Percentiles rank a stretch among this genome's conserved stretches.
Conservation (phyloP, 306 rosid genomes). For the Corylus avellana region DNA sequence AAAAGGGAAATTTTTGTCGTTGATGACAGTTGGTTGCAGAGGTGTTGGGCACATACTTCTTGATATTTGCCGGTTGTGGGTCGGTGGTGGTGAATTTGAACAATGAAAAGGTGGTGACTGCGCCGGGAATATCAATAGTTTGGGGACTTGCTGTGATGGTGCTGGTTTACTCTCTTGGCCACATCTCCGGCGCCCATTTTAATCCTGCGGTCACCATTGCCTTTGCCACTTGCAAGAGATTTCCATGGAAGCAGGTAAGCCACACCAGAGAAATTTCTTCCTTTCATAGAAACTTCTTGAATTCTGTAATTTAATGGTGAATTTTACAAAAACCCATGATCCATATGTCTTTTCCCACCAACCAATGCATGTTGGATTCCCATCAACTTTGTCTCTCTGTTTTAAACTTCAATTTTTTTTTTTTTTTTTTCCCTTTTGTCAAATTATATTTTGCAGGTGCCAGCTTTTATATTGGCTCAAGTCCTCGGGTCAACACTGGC, state of each 20-base stretch:
- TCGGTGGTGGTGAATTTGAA: constrained; percentile 60
- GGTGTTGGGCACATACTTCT: constrained; percentile 69
- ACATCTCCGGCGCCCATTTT: constrained; percentile 87
- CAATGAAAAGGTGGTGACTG: constrained; percentile 40
- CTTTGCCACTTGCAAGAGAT: constrained; percentile 60
- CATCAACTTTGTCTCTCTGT: neutral
- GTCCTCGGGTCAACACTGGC: constrained; percentile 73
- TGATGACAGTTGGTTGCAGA: constrained; percentile 69
- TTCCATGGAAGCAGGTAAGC: constrained; percentile 67
- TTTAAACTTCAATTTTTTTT: neutral
- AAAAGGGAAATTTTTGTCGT: neutral
- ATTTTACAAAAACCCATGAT: neutral
- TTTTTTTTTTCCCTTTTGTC: too few species aligned
- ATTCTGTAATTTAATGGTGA: neutral
- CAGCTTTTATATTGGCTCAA: constrained; percentile 62
- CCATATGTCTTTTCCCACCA: too few species aligned
- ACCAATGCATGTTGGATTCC: too few species aligned
- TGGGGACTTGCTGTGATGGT: constrained; percentile 81
- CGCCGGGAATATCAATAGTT: constrained; percentile 59
- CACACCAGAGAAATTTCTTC: neutral
- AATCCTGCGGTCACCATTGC: constrained; percentile 92
- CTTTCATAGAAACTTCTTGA: neutral
- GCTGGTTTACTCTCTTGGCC: constrained; percentile 71
- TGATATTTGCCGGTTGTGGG: constrained; percentile 79
- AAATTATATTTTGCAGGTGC: constrained; percentile 47